phyloP scores from a whole-genome alignment of 257 asterid species.

The Striga asiatica region DNA sequence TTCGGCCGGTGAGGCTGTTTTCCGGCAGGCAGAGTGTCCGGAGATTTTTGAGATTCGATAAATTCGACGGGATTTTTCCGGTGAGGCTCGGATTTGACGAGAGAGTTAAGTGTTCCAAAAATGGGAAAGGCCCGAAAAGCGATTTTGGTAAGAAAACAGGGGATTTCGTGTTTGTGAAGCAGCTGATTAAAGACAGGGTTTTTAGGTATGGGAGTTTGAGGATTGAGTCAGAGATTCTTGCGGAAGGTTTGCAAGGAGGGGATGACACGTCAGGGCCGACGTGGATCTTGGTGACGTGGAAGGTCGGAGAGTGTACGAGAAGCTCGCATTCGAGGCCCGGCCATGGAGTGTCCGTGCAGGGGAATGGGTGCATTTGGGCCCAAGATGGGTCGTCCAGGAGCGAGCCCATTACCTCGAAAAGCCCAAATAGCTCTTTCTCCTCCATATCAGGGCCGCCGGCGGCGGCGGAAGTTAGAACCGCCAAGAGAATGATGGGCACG shows the following conservation, averaged over 20 bases:
- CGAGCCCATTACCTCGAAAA: conserved; percentile 57
- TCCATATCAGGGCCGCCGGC: conserved; percentile 26
- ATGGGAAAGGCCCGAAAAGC: conserved; percentile 22
- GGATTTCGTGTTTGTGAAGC: conserved; percentile 23
- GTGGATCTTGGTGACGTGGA: conserved; percentile 54
- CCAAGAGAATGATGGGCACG: too few relatives aligned
- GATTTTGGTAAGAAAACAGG: conserved; percentile 14
- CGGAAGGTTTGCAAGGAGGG: conserved; percentile 44
- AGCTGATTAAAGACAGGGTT: conserved; percentile 45
- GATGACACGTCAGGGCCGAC: conserved; percentile 31
- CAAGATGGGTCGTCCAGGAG: conserved; percentile 50
- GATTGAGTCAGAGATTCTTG: conserved; percentile 28
- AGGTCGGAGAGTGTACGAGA: conserved; percentile 29
- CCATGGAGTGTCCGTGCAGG: conserved; percentile 63
- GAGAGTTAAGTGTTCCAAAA: conserved; percentile 32
- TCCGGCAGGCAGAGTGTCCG: conserved; percentile 29
- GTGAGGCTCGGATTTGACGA: conserved; percentile 39
- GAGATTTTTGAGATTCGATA: conserved; percentile 21
- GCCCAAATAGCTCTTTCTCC: conserved; percentile 43
- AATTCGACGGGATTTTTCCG: conserved; percentile 33
- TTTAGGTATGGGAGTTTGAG: conserved; percentile 38
- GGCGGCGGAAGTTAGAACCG: background rate
- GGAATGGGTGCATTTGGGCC: conserved; percentile 42
- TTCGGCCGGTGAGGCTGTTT: conserved; percentile 41
- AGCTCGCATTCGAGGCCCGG: conserved; percentile 65